Base-by-base conservation (phyloP, 2,329 filamentous ascomycete genomes). In the Aspergillus costaricaensis region DNA sequence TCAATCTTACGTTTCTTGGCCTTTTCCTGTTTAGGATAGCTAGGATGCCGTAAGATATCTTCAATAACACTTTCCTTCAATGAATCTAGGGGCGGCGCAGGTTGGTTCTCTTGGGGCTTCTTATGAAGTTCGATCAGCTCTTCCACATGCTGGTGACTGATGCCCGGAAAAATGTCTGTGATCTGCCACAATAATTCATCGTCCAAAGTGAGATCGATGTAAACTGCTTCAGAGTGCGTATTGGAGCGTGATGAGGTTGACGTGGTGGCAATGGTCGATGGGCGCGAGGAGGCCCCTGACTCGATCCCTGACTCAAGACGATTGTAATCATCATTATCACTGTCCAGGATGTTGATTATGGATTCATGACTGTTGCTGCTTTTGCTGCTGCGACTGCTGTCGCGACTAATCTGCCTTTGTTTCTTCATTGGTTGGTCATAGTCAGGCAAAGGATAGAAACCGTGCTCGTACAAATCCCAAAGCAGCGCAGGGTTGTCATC, bases 161-260 rank as follows among this genome's bases (percentile, higher is more conserved):
- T 80, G 52, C 79, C 80, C 8, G 82, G 82, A 57, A 84, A 83
- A 8, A 83, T 65, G 10, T 70, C 68, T 4, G 79, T 39, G 17
- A 83, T 67, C n/a, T 71, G 68, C 8, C 66, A 62, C 17, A 81
- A 68, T 53, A 74, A 70, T 38, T 59, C 23, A 39, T 61, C 51
- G 3, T 60, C 51, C 6, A 15, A 21, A 5, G 55, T 55, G 15
- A 27, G 21, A 41, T 60, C 51, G 9, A 60, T 49, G n/a, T 47
- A 15, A 2, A 50, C 5, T n/a, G 30, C 10, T 44, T 21, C 50
- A 49, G n/a, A 14, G 12, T 58, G 41, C 5, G 30, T 15, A 21
- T 14, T 44, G 41, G 19, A 10, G 19, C 55, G 41, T 47, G 49
- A 17, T 15, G 48, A 23, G 25, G 47, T 17, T 27, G 25, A 36